phyloP scores from a whole-genome alignment of 2,329 filamentous ascomycete genomes.

The Berkeleyomyces basicola region DNA sequence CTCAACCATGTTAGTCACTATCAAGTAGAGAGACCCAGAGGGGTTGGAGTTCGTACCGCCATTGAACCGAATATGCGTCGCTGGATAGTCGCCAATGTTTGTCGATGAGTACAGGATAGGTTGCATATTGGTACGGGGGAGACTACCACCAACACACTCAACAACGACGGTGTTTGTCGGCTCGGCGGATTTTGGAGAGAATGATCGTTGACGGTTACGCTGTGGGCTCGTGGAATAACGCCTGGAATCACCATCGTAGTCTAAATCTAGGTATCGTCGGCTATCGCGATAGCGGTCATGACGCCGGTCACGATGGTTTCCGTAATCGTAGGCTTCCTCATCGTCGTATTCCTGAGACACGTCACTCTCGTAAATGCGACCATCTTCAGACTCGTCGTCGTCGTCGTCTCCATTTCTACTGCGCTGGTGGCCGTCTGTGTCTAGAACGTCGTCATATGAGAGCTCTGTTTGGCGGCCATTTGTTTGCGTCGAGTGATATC shows the following conservation, averaged over 20 bases:
- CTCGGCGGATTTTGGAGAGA: slow-evolving; percentile 23
- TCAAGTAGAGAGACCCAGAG: not conserved
- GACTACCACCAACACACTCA: slow-evolving; percentile 30
- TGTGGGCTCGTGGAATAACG: slow-evolving; percentile 11
- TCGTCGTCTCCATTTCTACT: slow-evolving; percentile 26
- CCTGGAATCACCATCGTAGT: slow-evolving; percentile 10
- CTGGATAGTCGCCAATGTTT: slow-evolving; percentile 9
- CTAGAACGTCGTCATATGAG: slow-evolving; percentile 20
- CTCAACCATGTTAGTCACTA: not conserved
- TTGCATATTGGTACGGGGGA: slow-evolving; percentile 3
- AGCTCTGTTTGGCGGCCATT: slow-evolving; percentile 22
- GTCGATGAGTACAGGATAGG: slow-evolving; percentile 8
- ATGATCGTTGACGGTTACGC: slow-evolving; percentile 18
- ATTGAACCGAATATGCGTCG: slow-evolving; percentile 6
- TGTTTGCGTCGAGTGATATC: slow-evolving; percentile 10
- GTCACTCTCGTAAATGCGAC: slow-evolving; percentile 8
- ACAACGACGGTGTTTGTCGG: slow-evolving; percentile 37
- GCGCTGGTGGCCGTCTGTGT: slow-evolving; percentile 15
- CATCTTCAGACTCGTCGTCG: slow-evolving; percentile 19
- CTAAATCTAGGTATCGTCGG: slow-evolving; percentile 13
- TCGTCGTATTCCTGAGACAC: slow-evolving; percentile 4
- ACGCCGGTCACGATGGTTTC: slow-evolving; percentile 7
- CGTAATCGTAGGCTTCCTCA: slow-evolving; percentile 15
- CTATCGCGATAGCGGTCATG: slow-evolving; percentile 14
- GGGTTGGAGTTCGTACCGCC: not conserved